Conservation (phyloP, 2,329 filamentous ascomycete species). For the Xylaria sp. region DNA sequence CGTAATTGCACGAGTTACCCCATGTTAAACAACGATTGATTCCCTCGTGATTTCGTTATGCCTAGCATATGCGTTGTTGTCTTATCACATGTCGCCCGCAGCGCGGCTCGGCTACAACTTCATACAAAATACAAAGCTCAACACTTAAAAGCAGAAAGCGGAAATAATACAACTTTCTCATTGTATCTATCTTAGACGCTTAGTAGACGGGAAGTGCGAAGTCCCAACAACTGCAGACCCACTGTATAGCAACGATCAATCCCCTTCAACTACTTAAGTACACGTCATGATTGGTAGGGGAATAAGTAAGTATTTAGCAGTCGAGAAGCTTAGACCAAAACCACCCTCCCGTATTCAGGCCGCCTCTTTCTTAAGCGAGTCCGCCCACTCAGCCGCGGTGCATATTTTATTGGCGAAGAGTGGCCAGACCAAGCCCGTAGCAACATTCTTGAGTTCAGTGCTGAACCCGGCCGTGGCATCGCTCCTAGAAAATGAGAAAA, state of each 20-base stretch:
- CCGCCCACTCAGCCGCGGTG: constrained; percentile 11
- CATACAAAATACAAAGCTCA: no score
- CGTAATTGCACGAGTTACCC: no score
- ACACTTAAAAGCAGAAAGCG: no score
- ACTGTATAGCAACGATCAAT: neutral
- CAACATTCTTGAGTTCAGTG: constrained; percentile 1
- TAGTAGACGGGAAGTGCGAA: neutral
- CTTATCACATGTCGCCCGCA: no score
- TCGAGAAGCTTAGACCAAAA: neutral
- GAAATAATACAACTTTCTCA: no score
- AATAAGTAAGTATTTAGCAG: neutral
- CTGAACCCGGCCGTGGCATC: neutral
- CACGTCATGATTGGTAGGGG: neutral
- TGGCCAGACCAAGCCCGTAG: constrained; percentile 3
- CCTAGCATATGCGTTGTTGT: no score
- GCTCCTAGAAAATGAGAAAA: neutral
- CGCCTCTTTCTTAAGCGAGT: constrained; percentile 3
- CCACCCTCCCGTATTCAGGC: neutral
- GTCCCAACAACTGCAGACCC: no score
- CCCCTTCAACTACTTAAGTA: neutral
- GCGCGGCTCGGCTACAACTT: no score
- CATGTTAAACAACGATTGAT: no score
- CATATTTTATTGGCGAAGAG: neutral
- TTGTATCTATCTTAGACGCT: neutral
- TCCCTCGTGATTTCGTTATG: no score